Evolutionary conservation across 2,329 filamentous ascomycete genomes (phyloP).

Genomic region (Elsinoe ampelina): DNA sequence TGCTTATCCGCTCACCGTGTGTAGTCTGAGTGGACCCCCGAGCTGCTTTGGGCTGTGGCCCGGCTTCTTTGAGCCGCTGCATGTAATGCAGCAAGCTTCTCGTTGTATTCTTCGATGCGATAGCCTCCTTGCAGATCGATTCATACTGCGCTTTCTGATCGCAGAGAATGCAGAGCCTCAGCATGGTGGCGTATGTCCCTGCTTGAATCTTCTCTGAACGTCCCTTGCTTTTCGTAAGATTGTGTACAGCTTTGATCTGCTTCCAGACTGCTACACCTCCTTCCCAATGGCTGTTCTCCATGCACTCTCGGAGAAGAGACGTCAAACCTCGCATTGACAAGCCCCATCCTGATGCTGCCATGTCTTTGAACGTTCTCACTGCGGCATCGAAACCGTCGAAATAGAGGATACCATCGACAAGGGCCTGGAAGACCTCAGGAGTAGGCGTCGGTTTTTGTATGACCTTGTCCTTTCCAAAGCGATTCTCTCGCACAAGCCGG

Average conservation of each 20-base stretch:
- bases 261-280: constrained; percentile 33
- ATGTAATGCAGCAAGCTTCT: constrained; percentile 17
- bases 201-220: constrained; percentile 15
- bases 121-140: constrained; percentile 16
- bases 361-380: constrained; percentile 33
- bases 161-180: constrained; percentile 20
- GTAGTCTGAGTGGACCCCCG: background rate
- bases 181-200: constrained; percentile 20
- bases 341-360: constrained; percentile 39
- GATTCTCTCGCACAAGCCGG: constrained; percentile 17
- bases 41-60: background rate
- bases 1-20: background rate
- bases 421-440: constrained; percentile 34
- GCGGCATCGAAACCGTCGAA: constrained; percentile 38
- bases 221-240: background rate
- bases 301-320: constrained; percentile 34
- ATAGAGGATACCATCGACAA: constrained; percentile 35
- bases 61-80: background rate
- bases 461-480: constrained; percentile 21
- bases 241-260: constrained; percentile 28
- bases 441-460: constrained; percentile 37
- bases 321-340: constrained; percentile 32
- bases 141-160: constrained; percentile 16
- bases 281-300: constrained; percentile 30
- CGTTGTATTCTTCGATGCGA: constrained; percentile 6